A percentile compares a stretch with the other conserved stretches of the same genome.
phyloP scores from a whole-genome alignment of 306 rosid species.

The Medicago lupulina region DNA sequence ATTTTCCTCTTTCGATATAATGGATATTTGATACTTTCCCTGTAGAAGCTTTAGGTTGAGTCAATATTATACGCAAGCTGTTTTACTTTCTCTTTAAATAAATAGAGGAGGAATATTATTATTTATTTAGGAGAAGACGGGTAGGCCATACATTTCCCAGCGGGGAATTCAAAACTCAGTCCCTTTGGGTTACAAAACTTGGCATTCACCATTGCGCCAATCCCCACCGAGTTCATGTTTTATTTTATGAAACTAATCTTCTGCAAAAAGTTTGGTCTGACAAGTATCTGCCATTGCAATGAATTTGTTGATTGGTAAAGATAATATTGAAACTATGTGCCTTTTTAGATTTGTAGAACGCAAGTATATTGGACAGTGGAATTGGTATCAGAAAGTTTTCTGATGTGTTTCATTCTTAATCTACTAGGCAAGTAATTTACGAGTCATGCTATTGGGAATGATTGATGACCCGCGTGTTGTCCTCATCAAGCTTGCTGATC shows the following conservation, averaged over 20 bases:
- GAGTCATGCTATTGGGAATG: slow-evolving; percentile 99
- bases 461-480: slow-evolving; percentile 98
- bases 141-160: slow-evolving; percentile 2
- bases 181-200: background rate
- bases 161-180: background rate
- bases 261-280: slow-evolving; percentile 26
- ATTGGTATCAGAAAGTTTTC: slow-evolving; percentile 42
- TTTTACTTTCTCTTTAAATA: background rate
- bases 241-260: slow-evolving; percentile 22
- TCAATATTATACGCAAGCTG: slow-evolving; percentile 12
- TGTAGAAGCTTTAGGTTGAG: slow-evolving; percentile 29
- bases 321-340: slow-evolving; percentile 27
- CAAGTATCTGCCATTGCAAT: slow-evolving; percentile 16
- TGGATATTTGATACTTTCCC: slow-evolving; percentile 27
- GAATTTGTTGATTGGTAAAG: slow-evolving; percentile 26
- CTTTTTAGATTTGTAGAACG: slow-evolving; percentile 35
- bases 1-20: slow-evolving; percentile 26
- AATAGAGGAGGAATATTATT: background rate
- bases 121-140: background rate
- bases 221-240: background rate
- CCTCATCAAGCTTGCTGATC: slow-evolving; percentile 99
- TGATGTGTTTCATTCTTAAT: slow-evolving; percentile 51
- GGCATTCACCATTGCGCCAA: background rate
- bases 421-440: slow-evolving; percentile 83
- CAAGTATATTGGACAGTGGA: slow-evolving; percentile 36